Evolutionary conservation across 345 rosid species (phyloP), one percentile per base, ranked within the genome.

Genomic region (Sonneratia alba): DNA sequence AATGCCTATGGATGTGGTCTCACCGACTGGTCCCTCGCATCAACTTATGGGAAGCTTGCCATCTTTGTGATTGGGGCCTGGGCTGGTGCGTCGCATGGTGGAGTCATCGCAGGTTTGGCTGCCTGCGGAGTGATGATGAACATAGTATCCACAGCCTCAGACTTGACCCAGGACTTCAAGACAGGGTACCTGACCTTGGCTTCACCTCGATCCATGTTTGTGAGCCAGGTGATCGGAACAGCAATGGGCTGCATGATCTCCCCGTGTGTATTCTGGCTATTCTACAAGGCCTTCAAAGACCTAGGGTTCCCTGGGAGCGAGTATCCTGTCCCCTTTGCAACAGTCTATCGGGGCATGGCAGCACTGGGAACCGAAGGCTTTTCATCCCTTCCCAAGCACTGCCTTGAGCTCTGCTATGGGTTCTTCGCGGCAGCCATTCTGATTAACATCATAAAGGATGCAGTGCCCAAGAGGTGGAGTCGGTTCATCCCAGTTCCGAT

Each of bases 401-500:
- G 79, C 45, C 79, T 76, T 22, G 14, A 15, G 22, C 81, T 85
- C 74, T 83, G 87, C 61, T 83, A 75, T 0, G 79, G 73, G 11
- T 84, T 84, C 77, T 84, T 84, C 12, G 57, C 64, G 0, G 82
- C 80, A 0, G 82, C 87, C n/a, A 24, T 81, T 0, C 1, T 56
- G 61, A 69, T 84, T 0, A 84, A 84, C 68, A 55, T 69, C 36
- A 5, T 84, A 24, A 74, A 70, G 70, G 85, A 84, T 9, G 3
- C 16, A 0, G 48, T 78, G 6, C 67, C 70, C 0, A 10, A 11
- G 9, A 77, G 48, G 21, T 53, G 71, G 53, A 59, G 77, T n/a
- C 68, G 68, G 76, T 78, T 65, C 13, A 71, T 81, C 56, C 87
- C 85, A 18, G 70, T 79, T 3, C 87, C 85, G 3, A 81, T 84